Base-by-base conservation (phyloP, 1,139 yeast genomes). In the Geotrichum phurueaensis region DNA sequence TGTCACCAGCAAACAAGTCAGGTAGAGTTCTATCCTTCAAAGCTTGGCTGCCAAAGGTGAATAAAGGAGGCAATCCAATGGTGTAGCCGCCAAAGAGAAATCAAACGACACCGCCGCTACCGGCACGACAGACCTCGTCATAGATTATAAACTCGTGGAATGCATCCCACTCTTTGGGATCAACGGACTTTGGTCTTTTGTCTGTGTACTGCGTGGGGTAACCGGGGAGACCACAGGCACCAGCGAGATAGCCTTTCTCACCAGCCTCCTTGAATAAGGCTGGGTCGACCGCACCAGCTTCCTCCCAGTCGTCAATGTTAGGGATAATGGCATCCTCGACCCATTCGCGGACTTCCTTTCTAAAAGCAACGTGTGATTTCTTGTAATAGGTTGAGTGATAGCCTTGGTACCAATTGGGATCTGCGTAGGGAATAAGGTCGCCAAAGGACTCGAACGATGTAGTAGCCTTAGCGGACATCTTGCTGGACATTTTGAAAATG, bases 381-480 rank as follows among this genome's bases (percentile, higher is more conserved):
- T 73, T 73, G 68, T 72, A 74, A 69, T 74, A 77, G 20, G 77
- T 76, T n/a, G 78, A 66, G 62, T 71, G 69, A 67, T 70, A 74
- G 33, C 80, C 78, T 67, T 76, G 79, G 67, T 76, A 76, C 79
- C 80, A 77, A 51, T 69, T 63, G 22, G 80, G 78, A 65, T 77
- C 80, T 13, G 75, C 79, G 62, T 70, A 77, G 13, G 80, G 80
- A 27, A 77, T 68, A 66, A 72, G 68, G 60, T 77, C 80, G 47
- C 80, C 80, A 62, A 64, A 76, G 59, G 67, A 66, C 56, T 71
- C 71, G n/a, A 63, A 65, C 50, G 60, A 60, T 36, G 62, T 65
- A 36, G 43, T 36, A n/a, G 43, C 3, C 10, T 36, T 36, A 15
- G 43, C 18, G 18, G 43, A 36, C 18, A 36, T 12, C 18, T 36